Conservation (phyloP, 1,284 basidiomycete genomes). For the Leccinum proliferum region DNA sequence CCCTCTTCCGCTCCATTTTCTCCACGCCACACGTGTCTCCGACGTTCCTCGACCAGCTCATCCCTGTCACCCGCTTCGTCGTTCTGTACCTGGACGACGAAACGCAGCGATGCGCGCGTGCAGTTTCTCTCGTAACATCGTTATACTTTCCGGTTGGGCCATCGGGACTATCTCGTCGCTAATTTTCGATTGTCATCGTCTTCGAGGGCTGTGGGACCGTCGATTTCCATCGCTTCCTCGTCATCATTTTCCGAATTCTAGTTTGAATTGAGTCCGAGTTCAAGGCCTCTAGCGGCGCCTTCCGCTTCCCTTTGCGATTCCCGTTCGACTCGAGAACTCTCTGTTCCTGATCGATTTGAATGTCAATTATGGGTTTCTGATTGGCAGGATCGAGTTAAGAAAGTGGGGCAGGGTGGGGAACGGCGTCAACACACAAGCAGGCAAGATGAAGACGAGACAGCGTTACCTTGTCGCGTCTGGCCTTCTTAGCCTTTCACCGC, state of each 20-base stretch:
- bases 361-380: conserved; percentile 77
- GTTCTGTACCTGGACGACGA: conserved; percentile 39
- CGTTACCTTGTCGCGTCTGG: conserved; percentile 71
- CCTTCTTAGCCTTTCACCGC: conserved; percentile 84
- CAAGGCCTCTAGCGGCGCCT: conserved; percentile 19
- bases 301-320: conserved; percentile 44
- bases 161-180: conserved; percentile 52
- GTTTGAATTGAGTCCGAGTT: not conserved
- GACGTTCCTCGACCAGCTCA: conserved; percentile 74
- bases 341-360: conserved; percentile 47
- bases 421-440: not conserved
- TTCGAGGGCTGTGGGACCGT: conserved; percentile 26
- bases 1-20: conserved; percentile 74
- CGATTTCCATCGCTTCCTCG: conserved; percentile 16
- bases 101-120: conserved; percentile 74
- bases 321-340: conserved; percentile 17
- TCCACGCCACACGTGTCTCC: conserved; percentile 73
- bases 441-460: not conserved
- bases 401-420: conserved; percentile 26
- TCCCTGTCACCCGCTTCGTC: conserved; percentile 63
- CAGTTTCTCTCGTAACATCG: conserved; percentile 69
- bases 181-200: conserved; percentile 17
- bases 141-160: conserved; percentile 61
- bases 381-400: conserved; percentile 80
- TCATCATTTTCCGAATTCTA: not conserved